Percentiles rank a stretch among this genome's conserved stretches.
Conservation (phyloP, 225 moss, liverwort and hornwort genomes). For the Marchantia polymorpha region DNA sequence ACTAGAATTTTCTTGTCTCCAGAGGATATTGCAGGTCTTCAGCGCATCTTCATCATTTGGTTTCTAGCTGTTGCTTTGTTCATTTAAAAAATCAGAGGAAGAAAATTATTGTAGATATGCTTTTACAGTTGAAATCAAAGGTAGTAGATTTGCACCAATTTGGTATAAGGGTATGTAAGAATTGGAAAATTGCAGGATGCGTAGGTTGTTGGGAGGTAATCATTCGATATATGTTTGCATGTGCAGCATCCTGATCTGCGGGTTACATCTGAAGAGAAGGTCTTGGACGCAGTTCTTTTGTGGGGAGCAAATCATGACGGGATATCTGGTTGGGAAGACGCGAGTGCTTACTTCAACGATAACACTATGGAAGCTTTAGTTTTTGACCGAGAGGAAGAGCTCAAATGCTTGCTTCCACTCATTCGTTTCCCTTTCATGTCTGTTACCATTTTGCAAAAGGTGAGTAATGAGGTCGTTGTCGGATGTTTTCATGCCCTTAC, state of each 20-base stretch:
- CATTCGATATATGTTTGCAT: slow-evolving; percentile 5
- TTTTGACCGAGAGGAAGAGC: slow-evolving; percentile 53
- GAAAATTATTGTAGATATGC: too few relatives aligned
- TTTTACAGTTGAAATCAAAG: too few relatives aligned
- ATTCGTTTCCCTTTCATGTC: slow-evolving; percentile 86
- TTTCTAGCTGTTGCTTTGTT: too few relatives aligned
- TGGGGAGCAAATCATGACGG: slow-evolving; percentile 76
- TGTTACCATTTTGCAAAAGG: slow-evolving; percentile 64
- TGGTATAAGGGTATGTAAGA: not conserved
- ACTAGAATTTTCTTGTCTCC: slow-evolving; percentile 66
- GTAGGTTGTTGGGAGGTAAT: not conserved
- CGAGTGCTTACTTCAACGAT: slow-evolving; percentile 33
- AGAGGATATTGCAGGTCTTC: slow-evolving; percentile 78
- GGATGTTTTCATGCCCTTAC: not conserved
- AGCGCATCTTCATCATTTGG: too few relatives aligned
- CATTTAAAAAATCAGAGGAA: too few relatives aligned
- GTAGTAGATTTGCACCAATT: too few relatives aligned
- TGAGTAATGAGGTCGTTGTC: slow-evolving; percentile 30
- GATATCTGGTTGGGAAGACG: slow-evolving; percentile 74
- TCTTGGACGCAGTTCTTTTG: slow-evolving; percentile 68
- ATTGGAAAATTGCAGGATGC: not conserved
- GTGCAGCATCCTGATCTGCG: slow-evolving; percentile 80
- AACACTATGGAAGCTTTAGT: slow-evolving; percentile 35
- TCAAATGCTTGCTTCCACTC: slow-evolving; percentile 66
- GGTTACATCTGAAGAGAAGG: slow-evolving; percentile 89